These are phyloP conservation scores for Musa troglodytarum DNA, from an alignment of 176 grass and related monocot genomes.

Conservation along the genomic window DNA sequence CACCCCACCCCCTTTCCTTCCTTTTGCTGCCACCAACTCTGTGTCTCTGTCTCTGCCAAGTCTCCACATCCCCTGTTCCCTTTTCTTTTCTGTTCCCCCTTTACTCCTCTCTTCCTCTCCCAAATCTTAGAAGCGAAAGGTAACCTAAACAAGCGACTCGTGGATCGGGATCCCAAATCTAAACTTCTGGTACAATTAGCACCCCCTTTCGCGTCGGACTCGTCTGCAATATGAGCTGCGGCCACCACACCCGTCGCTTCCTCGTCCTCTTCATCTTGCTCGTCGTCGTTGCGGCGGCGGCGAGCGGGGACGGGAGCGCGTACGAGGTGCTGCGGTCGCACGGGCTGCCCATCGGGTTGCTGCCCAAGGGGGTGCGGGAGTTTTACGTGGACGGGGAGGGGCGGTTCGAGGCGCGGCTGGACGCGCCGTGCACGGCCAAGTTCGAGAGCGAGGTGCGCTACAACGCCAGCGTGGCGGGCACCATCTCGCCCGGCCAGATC, in stretches of 20 bases:
- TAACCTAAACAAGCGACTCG: background rate
- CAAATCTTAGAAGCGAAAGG: background rate
- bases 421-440: slow-evolving; percentile 3
- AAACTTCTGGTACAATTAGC: too few relatives aligned
- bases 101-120: background rate
- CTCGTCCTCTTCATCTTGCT: background rate
- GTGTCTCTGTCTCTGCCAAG: background rate
- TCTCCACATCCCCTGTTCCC: background rate
- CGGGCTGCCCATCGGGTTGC: slow-evolving; percentile 14
- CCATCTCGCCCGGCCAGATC: slow-evolving; percentile 11
- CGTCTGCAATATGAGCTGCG: too few relatives aligned
- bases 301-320: background rate
- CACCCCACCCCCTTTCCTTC: background rate
- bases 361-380: slow-evolving; percentile 16
- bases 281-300: background rate
- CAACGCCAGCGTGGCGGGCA: slow-evolving; percentile 4
- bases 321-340: slow-evolving; percentile 13
- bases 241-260: background rate
- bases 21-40: background rate
- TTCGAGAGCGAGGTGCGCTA: slow-evolving; percentile 18
- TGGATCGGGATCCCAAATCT: too few relatives aligned
- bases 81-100: background rate
- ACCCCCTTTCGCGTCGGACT: too few relatives aligned
- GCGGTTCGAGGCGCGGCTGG: slow-evolving; percentile 6
- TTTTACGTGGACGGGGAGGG: slow-evolving; percentile 1